These are phyloP conservation scores for Myotisia sp. DNA, from an alignment of 2,329 filamentous ascomycete genomes.

Conservation along the genomic window DNA sequence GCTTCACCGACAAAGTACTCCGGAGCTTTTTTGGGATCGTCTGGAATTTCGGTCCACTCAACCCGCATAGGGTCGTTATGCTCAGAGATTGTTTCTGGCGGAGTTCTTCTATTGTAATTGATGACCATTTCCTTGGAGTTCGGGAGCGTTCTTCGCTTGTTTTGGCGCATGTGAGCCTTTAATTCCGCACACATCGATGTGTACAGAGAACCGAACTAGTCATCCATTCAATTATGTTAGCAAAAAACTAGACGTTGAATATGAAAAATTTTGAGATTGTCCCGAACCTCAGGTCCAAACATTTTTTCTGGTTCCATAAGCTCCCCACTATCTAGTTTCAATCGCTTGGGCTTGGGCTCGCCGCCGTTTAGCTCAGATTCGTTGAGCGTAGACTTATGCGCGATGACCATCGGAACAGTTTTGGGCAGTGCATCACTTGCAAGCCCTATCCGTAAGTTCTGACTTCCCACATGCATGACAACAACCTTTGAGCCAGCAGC, in stretches of 20 bases:
- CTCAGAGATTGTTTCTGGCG: conserved; percentile 74
- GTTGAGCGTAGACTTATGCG: conserved; percentile 59
- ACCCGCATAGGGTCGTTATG: conserved; percentile 91
- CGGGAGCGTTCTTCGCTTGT: conserved; percentile 89
- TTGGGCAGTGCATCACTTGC: conserved; percentile 93
- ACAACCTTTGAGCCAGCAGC: conserved; percentile 78
- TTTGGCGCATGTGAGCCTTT: conserved; percentile 77
- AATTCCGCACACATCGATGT: conserved; percentile 72
- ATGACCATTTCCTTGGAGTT: conserved; percentile 93
- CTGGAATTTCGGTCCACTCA: conserved; percentile 79
- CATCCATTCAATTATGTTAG: conserved; percentile 5
- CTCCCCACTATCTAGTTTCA: conserved; percentile 42
- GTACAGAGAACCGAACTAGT: conserved; percentile 51
- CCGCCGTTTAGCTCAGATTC: conserved; percentile 74
- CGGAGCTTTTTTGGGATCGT: conserved; percentile 45
- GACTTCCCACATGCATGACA: conserved; percentile 87
- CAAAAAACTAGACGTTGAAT: background rate
- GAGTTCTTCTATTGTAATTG: conserved; percentile 78
- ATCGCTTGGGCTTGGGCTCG: conserved; percentile 57
- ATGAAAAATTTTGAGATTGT: background rate
- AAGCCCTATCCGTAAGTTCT: conserved; percentile 85
- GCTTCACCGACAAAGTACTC: conserved; percentile 68
- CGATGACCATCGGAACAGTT: conserved; percentile 85
- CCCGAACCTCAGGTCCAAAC: conserved; percentile 68
- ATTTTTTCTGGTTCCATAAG: conserved; percentile 53